Percentiles rank a stretch among this genome's conserved stretches.
Evolutionary conservation across 768 basidiomycete species (phyloP).

Genomic region (Lyophyllum semitale): DNA sequence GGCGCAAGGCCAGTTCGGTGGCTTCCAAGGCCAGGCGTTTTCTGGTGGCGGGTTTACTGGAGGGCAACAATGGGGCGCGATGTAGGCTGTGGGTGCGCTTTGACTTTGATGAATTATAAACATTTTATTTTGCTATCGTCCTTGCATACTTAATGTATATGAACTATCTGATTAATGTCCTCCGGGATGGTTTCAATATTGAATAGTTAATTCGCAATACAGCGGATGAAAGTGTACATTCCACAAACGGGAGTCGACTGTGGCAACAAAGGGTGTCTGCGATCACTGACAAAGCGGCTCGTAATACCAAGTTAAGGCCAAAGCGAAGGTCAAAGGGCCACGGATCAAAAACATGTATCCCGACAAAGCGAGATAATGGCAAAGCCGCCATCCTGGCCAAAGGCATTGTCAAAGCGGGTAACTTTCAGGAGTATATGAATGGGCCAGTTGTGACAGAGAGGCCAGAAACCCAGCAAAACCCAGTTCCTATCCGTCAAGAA

Average conservation of each 20-base stretch:
- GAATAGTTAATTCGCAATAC: too few species aligned
- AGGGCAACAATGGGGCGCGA: slow-evolving; percentile 39
- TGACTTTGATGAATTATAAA: not conserved
- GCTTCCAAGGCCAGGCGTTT: slow-evolving; percentile 20
- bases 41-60: slow-evolving; percentile 13
- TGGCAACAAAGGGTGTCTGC: not conserved
- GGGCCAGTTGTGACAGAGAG: not conserved
- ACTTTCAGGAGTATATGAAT: not conserved
- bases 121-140: not conserved
- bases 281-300: not conserved
- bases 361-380: not conserved
- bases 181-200: not conserved
- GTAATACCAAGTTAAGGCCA: not conserved
- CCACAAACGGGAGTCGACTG: not conserved
- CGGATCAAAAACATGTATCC: not conserved
- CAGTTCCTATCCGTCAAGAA: not conserved
- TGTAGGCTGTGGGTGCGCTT: slow-evolving; percentile 21
- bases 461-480: not conserved
- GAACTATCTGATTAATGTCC: not conserved
- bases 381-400: not conserved
- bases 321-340: not conserved
- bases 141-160: not conserved
- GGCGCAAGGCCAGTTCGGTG: slow-evolving; percentile 22
- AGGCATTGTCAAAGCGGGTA: not conserved
- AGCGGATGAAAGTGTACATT: too few species aligned